Evolutionary conservation across 495 filamentous ascomycete genomes (phyloP).

Genomic region (Tuber melanosporum): DNA sequence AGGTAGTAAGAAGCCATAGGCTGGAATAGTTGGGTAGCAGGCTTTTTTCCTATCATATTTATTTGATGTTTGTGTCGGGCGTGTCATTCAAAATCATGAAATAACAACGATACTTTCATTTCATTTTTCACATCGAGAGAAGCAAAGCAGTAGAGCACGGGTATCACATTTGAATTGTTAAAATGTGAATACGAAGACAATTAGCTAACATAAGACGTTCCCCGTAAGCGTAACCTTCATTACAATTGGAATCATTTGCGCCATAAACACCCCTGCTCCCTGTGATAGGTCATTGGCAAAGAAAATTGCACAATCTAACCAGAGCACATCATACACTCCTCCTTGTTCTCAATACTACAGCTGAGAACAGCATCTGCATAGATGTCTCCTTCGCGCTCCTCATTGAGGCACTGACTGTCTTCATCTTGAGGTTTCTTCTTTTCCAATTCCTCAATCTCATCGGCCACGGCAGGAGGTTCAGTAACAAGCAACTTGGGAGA

Average conservation of each 20-base stretch:
- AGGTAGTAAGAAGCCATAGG: constrained; percentile 45
- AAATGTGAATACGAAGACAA: not conserved
- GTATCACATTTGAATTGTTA: constrained; percentile 3
- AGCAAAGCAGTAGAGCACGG: not conserved
- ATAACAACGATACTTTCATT: constrained; percentile 1
- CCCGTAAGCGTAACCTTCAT: not conserved
- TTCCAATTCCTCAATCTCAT: constrained; percentile 38
- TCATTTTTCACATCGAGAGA: not conserved
- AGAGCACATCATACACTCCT: constrained; percentile 70
- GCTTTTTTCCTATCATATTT: not conserved
- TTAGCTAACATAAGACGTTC: not conserved
- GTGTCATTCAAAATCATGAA: not conserved
- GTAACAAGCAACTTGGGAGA: constrained; percentile 67
- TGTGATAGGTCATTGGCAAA: not conserved
- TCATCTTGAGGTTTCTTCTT: constrained; percentile 56
- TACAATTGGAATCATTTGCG: not conserved
- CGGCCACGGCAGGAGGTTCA: constrained; percentile 55
- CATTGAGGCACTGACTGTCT: constrained; percentile 59
- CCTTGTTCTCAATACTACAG: constrained; percentile 78
- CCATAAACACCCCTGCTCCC: not conserved
- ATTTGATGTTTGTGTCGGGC: not conserved
- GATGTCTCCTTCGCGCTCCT: constrained; percentile 75
- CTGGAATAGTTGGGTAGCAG: constrained; percentile 11
- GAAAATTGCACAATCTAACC: constrained; percentile 44
- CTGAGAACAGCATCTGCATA: constrained; percentile 83